Evolutionary conservation across 768 basidiomycete species (phyloP).

Genomic region (Lactarius vividus): DNA sequence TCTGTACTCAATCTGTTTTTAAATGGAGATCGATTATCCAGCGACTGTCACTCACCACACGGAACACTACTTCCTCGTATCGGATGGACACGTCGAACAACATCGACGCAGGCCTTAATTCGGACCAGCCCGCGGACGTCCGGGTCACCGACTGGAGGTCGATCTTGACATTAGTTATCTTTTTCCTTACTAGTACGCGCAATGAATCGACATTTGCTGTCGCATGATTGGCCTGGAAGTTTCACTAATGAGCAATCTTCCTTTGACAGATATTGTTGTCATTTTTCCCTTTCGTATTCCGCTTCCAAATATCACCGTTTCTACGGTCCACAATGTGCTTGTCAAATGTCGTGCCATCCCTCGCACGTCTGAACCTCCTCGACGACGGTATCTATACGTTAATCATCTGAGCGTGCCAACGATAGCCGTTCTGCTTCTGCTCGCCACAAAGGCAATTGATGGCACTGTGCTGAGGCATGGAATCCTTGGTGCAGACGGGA

Average conservation of each 20-base stretch:
- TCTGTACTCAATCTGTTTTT: neutral
- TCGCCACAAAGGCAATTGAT: slow-evolving; percentile 34
- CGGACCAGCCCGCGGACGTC: neutral
- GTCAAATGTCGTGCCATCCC: slow-evolving; percentile 22
- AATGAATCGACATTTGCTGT: neutral
- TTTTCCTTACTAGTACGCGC: slow-evolving; percentile 19
- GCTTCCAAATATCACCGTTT: slow-evolving; percentile 11
- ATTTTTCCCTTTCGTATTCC: slow-evolving; percentile 28
- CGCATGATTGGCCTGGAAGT: neutral
- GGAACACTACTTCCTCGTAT: neutral
- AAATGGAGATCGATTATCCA: neutral
- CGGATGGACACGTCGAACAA: neutral
- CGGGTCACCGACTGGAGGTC: slow-evolving; percentile 15
- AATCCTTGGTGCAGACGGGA: slow-evolving; percentile 73
- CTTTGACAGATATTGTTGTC: slow-evolving; percentile 22
- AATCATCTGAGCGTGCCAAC: slow-evolving; percentile 37
- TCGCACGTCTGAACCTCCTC: slow-evolving; percentile 2
- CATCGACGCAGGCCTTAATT: neutral
- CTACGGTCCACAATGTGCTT: slow-evolving; percentile 1
- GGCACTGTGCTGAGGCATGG: slow-evolving; percentile 59
- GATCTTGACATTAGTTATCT: slow-evolving; percentile 18
- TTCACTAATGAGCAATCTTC: slow-evolving; percentile 1
- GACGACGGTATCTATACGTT: slow-evolving; percentile 28
- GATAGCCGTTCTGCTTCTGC: slow-evolving; percentile 33
- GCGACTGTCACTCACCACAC: neutral